A percentile compares a stretch with the other conserved stretches of the same genome.
phyloP scores from a whole-genome alignment of 2,329 filamentous ascomycete genomes.

The Xylariaceae sp. region DNA sequence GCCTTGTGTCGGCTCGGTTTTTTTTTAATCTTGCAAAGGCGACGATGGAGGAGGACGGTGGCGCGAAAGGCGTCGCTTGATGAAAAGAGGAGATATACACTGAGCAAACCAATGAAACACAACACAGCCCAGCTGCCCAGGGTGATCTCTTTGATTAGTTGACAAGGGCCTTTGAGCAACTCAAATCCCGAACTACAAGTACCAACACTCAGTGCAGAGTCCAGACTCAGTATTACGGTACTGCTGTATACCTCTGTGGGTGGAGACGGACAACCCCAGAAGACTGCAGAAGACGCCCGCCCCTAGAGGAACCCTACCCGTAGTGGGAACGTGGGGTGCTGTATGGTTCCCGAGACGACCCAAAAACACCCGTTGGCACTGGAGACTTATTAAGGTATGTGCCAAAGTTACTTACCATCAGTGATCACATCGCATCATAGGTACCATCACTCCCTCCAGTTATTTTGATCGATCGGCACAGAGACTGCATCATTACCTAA shows the following conservation, averaged over 20 bases:
- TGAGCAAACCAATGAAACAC: slow-evolving; percentile 22
- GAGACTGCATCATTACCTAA: no score
- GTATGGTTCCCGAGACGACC: no score
- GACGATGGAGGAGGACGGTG: slow-evolving; percentile 12
- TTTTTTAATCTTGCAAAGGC: slow-evolving; percentile 11
- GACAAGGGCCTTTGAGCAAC: slow-evolving; percentile 14
- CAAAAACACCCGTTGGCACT: no score
- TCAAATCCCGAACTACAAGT: slow-evolving; percentile 30
- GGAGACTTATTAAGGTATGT: no score
- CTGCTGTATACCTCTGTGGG: background rate
- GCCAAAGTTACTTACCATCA: no score
- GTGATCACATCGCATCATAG: no score
- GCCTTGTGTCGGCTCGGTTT: no score
- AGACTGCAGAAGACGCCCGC: slow-evolving; percentile 1
- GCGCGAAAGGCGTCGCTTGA: slow-evolving; percentile 20
- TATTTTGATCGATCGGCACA: no score
- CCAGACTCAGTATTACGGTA: no score
- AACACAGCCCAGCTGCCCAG: background rate
- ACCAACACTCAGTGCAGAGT: no score
- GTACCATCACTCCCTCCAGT: no score
- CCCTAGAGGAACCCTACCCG: slow-evolving; percentile 1
- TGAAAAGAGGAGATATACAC: slow-evolving; percentile 25
- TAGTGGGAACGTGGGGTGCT: slow-evolving; percentile 11
- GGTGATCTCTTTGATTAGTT: slow-evolving; percentile 10
- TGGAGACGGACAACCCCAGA: slow-evolving; percentile 11